These are phyloP conservation scores for Penicillium cataractarum DNA, from an alignment of 495 filamentous ascomycete genomes.

Conservation along the genomic window DNA sequence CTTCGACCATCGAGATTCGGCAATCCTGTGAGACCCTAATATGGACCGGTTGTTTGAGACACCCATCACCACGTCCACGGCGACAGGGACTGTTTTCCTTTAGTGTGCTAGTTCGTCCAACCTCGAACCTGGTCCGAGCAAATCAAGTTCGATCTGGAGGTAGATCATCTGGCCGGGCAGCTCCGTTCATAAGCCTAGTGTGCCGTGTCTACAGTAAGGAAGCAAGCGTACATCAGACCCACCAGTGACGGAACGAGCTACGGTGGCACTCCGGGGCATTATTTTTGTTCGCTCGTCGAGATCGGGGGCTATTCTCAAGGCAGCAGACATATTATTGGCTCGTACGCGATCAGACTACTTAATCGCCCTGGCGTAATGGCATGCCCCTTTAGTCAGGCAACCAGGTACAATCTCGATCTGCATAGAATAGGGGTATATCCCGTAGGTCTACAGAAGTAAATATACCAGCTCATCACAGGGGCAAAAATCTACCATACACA, in stretches of 20 bases:
- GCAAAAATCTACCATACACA: background rate
- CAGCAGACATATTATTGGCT: slow-evolving; percentile 3
- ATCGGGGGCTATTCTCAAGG: slow-evolving; percentile 9
- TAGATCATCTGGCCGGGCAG: slow-evolving; percentile 14
- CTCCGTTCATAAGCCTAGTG: slow-evolving; percentile 19
- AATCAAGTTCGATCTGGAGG: slow-evolving; percentile 13
- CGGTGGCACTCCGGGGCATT: slow-evolving; percentile 21
- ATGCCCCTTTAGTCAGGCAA: slow-evolving; percentile 8
- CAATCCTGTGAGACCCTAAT: background rate
- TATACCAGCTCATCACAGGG: background rate
- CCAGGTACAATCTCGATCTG: background rate
- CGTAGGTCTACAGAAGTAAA: background rate
- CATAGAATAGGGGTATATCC: slow-evolving; percentile 6
- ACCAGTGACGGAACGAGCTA: slow-evolving; percentile 21
- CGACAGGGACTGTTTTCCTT: slow-evolving; percentile 9
- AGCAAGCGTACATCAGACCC: slow-evolving; percentile 5
- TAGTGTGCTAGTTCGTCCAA: slow-evolving; percentile 10
- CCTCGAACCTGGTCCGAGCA: slow-evolving; percentile 9
- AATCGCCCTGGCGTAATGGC: slow-evolving; percentile 2
- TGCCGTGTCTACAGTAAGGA: slow-evolving; percentile 24
- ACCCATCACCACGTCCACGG: background rate
- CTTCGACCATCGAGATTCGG: background rate
- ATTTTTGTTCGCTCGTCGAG: background rate
- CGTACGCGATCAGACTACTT: slow-evolving; percentile 12
- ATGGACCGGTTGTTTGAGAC: background rate